These are phyloP conservation scores for Nephromyces sp. DNA, from an alignment of 169 alveolate species.

Conservation along the genomic window DNA sequence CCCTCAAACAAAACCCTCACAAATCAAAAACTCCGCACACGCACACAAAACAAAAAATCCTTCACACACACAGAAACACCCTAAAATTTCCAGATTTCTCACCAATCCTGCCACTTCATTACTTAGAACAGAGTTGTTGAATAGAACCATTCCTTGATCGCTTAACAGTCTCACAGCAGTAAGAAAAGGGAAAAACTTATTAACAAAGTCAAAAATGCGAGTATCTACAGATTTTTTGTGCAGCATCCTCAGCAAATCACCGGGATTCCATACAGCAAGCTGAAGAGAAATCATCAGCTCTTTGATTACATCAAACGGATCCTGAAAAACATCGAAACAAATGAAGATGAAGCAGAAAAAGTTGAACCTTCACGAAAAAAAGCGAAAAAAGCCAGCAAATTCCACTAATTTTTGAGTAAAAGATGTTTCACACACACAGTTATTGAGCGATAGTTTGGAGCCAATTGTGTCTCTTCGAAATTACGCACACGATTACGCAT, in stretches of 20 bases:
- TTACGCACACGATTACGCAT: too few relatives aligned
- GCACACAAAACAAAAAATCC: not conserved
- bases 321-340: not conserved
- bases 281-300: not conserved
- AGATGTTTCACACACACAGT: too few relatives aligned
- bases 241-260: not conserved
- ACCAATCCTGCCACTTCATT: not conserved
- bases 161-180: not conserved
- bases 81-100: not conserved
- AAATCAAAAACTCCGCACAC: too few relatives aligned
- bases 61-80: not conserved
- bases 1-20: too few relatives aligned
- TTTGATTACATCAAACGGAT: not conserved
- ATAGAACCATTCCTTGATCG: not conserved
- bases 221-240: not conserved
- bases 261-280: not conserved
- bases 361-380: not conserved
- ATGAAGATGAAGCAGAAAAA: not conserved
- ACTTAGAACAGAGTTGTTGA: not conserved
- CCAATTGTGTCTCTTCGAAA: too few relatives aligned
- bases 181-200: not conserved
- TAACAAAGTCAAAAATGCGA: not conserved
- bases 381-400: not conserved
- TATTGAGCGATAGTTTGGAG: too few relatives aligned
- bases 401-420: too few relatives aligned